These are phyloP conservation scores for Penicillium silybi DNA, from an alignment of 495 filamentous ascomycete genomes.

Conservation along the genomic window DNA sequence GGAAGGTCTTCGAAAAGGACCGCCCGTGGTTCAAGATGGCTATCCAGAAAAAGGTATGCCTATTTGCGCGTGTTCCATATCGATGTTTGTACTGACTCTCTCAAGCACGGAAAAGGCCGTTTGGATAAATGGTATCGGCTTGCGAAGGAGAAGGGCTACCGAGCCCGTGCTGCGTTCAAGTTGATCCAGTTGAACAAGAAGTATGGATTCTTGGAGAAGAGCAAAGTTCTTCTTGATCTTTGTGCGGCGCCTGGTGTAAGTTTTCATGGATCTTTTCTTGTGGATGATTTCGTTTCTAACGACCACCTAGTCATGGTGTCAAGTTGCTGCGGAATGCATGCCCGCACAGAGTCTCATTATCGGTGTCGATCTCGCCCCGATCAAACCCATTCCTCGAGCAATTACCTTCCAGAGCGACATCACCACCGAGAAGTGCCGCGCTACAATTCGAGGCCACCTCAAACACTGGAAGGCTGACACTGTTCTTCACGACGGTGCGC, in stretches of 20 bases:
- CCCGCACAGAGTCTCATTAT: slow-evolving; percentile 85
- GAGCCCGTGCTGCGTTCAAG: slow-evolving; percentile 96
- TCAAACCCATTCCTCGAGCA: slow-evolving; percentile 88
- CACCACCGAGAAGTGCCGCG: slow-evolving; percentile 91
- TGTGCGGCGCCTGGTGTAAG: slow-evolving; percentile 92
- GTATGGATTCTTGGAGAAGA: slow-evolving; percentile 95
- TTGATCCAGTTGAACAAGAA: slow-evolving; percentile 98
- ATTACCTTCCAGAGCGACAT: slow-evolving; percentile 98
- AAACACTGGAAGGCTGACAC: slow-evolving; percentile 98
- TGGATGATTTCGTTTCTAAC: slow-evolving; percentile 25
- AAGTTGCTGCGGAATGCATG: slow-evolving; percentile 96
- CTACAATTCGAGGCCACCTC: slow-evolving; percentile 84
- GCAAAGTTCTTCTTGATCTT: slow-evolving; percentile 92
- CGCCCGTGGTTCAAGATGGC: slow-evolving; percentile 59
- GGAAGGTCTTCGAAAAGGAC: slow-evolving; percentile 27
- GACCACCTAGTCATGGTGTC: slow-evolving; percentile 77
- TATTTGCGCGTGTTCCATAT: not conserved
- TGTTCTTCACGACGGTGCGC: slow-evolving; percentile 97
- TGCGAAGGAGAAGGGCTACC: slow-evolving; percentile 97
- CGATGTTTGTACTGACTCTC: slow-evolving; percentile 19
- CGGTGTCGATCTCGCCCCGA: slow-evolving; percentile 91
- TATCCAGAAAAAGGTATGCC: slow-evolving; percentile 85
- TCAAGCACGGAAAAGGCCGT: slow-evolving; percentile 91
- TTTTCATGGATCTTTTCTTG: slow-evolving; percentile 13
- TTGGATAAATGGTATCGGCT: slow-evolving; percentile 97